Conservation (phyloP, 768 basidiomycete species). For the Russula vinacea region DNA sequence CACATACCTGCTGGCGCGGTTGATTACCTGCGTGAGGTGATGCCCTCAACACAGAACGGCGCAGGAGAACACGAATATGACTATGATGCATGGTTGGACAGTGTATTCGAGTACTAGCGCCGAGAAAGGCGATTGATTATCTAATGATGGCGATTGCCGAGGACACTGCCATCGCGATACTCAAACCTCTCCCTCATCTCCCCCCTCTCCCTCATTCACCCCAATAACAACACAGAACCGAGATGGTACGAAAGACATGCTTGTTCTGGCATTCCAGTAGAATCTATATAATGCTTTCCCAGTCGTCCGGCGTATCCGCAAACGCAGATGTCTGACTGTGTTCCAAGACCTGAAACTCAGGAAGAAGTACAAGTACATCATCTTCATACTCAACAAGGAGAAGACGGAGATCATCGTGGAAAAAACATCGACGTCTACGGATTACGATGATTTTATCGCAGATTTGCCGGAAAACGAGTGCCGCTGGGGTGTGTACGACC, state of each 20-base stretch:
- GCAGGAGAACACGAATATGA: conserved; percentile 68
- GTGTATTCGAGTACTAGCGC: conserved; percentile 57
- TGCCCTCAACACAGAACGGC: conserved; percentile 59
- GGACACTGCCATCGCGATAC: conserved; percentile 23
- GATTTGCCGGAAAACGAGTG: conserved; percentile 74
- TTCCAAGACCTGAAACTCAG: conserved; percentile 73
- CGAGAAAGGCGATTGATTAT: conserved; percentile 19
- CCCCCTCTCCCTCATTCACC: not conserved
- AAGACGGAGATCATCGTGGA: conserved; percentile 75
- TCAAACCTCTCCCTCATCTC: not conserved
- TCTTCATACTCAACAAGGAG: conserved; percentile 62
- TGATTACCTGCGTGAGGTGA: conserved; percentile 76
- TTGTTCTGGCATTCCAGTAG: not conserved
- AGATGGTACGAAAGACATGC: conserved; percentile 25
- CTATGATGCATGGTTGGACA: conserved; percentile 78
- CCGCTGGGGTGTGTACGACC: conserved; percentile 92
- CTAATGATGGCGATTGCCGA: conserved; percentile 25
- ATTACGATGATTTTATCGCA: conserved; percentile 71
- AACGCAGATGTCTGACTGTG: conserved; percentile 52
- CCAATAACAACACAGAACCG: conserved; percentile 12
- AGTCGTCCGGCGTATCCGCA: conserved; percentile 69
- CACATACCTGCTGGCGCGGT: conserved; percentile 72
- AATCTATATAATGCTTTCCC: conserved; percentile 3
- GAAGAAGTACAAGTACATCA: conserved; percentile 79
- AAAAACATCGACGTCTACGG: conserved; percentile 49